Evolutionary conservation across 306 rosid species (phyloP), one percentile per base, ranked within the genome.

Genomic region (Glycyrrhiza uralensis): DNA sequence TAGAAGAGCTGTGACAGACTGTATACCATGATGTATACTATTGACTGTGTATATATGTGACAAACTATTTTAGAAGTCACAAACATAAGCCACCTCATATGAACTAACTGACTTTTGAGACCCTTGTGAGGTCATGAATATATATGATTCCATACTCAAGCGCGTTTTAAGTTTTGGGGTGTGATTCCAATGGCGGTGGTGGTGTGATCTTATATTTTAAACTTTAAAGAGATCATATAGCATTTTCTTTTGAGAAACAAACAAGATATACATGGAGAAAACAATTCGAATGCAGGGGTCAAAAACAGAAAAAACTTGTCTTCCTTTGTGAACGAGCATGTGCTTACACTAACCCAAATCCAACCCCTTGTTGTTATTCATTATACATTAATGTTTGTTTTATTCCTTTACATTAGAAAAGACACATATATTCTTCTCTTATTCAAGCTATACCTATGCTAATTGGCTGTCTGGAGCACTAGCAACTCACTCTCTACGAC

Each of bases 211-310:
- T 24, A 14, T 42, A 15, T 38, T 71, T 22, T 28, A 7, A 39
- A 51, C 66, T 75, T 41, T 62, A 24, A 13, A n/a, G 14, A 13
- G 8, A 47, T 35, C 1, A 61, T 79, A 72, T 79, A 72, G 20
- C 69, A 12, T 33, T 66, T 45, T 20, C 15, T 73, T 72, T 79
- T 73, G 49, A 60, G 64, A 79, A 64, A 65, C 23, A 46, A 57
- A 72, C 79, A 66, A 66, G 56, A 6, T 2, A 20, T 56, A 26
- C 30, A 63, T 71, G 46, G 19, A n/a, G 44, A 79, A 32, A 33
- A 4, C 29, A 30, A 70, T 51, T 66, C 36, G 1, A 50, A 20
- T 35, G 59, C 20, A 12, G 58, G 45, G 66, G 77, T 3, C 44
- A 42, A 52, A 63, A 38, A 41, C 32, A 14, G 18, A 33, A 70